Evolutionary conservation across 140 eudicot genomes (phyloP).

Genomic region (Senecio squalidus): DNA sequence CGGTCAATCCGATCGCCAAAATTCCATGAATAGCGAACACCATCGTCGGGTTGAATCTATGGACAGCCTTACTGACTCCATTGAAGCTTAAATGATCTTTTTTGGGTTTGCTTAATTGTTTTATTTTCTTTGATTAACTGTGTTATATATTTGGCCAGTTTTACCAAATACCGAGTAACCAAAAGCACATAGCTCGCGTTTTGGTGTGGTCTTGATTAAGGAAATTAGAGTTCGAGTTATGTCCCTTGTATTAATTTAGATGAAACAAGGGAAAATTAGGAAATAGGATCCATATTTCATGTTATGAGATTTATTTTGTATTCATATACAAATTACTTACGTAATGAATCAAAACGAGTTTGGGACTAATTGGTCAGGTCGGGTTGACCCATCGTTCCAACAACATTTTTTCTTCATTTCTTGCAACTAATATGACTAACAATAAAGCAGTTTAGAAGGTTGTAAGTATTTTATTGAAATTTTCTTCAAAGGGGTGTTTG

Average conservation of each 20-base stretch:
- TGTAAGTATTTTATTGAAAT: no score
- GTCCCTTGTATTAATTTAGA: constrained; percentile 18
- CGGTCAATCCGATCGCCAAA: constrained; percentile 37
- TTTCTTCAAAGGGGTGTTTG: no score
- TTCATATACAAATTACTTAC: not conserved
- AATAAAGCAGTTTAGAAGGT: no score
- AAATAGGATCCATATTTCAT: constrained; percentile 3
- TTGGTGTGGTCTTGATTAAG: constrained; percentile 21
- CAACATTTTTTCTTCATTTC: no score
- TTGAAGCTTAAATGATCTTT: constrained; percentile 32
- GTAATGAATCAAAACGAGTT: not conserved
- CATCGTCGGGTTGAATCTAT: constrained; percentile 57
- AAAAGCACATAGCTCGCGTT: constrained; percentile 23
- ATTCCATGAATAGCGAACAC: constrained; percentile 45
- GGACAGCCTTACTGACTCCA: constrained; percentile 66
- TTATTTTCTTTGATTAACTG: constrained; percentile 16
- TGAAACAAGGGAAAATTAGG: not conserved
- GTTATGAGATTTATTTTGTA: not conserved
- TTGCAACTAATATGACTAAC: no score
- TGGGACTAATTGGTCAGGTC: no score
- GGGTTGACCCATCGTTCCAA: no score
- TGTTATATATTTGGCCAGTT: constrained; percentile 17
- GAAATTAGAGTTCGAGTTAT: constrained; percentile 19
- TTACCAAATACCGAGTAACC: constrained; percentile 22
- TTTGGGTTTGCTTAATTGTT: not conserved